Evolutionary conservation across 352 stramenopile genomes (phyloP), one percentile per base, ranked within the genome.

Genomic region (Phytophthora citricola): DNA sequence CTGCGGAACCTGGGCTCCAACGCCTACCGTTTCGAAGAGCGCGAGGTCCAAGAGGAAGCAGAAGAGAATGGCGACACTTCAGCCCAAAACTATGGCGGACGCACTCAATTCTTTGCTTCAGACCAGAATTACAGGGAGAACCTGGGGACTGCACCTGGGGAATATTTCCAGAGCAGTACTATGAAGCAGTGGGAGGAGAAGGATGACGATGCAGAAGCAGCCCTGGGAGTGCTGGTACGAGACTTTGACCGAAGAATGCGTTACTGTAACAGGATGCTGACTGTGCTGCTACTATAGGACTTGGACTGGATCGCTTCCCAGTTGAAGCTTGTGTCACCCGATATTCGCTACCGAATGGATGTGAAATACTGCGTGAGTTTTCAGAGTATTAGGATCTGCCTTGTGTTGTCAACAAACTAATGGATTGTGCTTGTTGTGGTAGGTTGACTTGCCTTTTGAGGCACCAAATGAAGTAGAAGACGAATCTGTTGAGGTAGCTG

Each of bases 111-210:
- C 66, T 92, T 92, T 53, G 71, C 71, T 5, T 76, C 73, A 1
- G 87, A 93, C 45, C 65, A 86, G 49, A 79, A 71, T 10, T 83
- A 90, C 22, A 73, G 83, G 29, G 75, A 81, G 20, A 38, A 71
- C 8, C 56, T 63, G 14, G 74, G 67, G 3, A 48, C 69, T 0
- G 51, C 69, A 7, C 71, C 74, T 4, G 79, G 75, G 11, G 76
- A 71, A 45, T 75, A 92, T 48, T 92, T 89, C 59, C 83, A 84
- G 66, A 92, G 71, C 52, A 76, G 73, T 44, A 69, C 75, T 0
- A 70, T 91, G 78, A 79, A 84, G 63, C 71, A 92, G 57, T 92
- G 85, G 79, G 86, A 92, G 36, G 81, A 81, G 45, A 78, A 75
- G 12, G 72, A 84, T 5, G 78, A 84, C 2, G 67, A 68, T 34